phyloP scores from a whole-genome alignment of 345 rosid genomes.

The Pistacia vera region DNA sequence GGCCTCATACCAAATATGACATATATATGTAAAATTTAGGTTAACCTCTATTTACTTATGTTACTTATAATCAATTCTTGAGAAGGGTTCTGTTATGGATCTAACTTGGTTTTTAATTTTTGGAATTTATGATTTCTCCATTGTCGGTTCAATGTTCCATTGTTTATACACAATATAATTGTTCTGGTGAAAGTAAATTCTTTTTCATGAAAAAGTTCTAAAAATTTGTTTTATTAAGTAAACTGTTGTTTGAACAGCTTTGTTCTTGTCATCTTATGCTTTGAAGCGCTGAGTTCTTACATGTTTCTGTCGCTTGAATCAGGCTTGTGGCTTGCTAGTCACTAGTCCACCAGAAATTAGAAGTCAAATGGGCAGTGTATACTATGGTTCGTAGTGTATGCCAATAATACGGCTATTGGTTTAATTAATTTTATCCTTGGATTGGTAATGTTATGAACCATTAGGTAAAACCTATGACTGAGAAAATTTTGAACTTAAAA shows the following conservation, averaged over 20 bases:
- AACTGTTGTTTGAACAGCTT: not conserved
- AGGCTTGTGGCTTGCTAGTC: constrained; percentile 61
- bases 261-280: not conserved
- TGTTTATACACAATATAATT: too few relatives aligned
- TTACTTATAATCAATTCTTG: not conserved
- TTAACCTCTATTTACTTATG: not conserved
- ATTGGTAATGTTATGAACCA: too few relatives aligned
- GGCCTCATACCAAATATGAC: too few relatives aligned
- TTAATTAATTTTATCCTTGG: too few relatives aligned
- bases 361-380: constrained; percentile 51
- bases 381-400: too few relatives aligned
- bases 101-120: not conserved
- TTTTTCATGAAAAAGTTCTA: not conserved
- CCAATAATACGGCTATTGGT: too few relatives aligned
- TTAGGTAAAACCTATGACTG: too few relatives aligned
- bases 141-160: not conserved
- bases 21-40: too few relatives aligned
- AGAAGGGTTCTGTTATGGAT: not conserved
- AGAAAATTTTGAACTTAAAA: too few relatives aligned
- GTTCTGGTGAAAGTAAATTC: not conserved
- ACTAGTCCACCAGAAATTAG: constrained; percentile 28
- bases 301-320: constrained; percentile 20
- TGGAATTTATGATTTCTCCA: not conserved
- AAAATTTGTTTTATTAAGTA: not conserved
- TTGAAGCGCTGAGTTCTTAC: not conserved